phyloP scores from a whole-genome alignment of 192 early-diverging fungal species.

The Backusella macrospora region DNA sequence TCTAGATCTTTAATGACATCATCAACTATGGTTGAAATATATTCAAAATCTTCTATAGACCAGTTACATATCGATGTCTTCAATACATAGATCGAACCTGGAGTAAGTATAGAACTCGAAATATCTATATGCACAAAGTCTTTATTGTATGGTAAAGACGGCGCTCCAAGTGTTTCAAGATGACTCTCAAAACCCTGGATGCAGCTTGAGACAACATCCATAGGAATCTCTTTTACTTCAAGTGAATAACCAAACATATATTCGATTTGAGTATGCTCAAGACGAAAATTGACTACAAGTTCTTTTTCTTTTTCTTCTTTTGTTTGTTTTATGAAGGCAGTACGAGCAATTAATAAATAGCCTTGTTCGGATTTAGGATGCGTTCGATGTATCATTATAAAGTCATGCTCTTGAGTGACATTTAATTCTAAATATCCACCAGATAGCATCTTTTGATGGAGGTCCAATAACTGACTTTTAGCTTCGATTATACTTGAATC shows the following conservation, averaged over 20 bases:
- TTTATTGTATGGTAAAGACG: slow-evolving; percentile 41
- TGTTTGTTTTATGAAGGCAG: slow-evolving; percentile 66
- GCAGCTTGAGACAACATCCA: slow-evolving; percentile 23
- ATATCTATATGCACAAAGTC: slow-evolving; percentile 67
- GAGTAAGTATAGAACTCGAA: slow-evolving; percentile 66
- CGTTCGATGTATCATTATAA: slow-evolving; percentile 88
- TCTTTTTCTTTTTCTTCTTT: slow-evolving; percentile 42
- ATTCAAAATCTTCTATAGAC: slow-evolving; percentile 49
- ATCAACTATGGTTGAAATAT: slow-evolving; percentile 59
- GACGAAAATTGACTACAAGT: slow-evolving; percentile 58
- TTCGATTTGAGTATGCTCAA: slow-evolving; percentile 57
- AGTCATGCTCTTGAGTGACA: slow-evolving; percentile 95
- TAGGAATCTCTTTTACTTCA: slow-evolving; percentile 38
- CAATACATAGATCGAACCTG: slow-evolving; percentile 79
- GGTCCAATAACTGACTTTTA: slow-evolving; percentile 69
- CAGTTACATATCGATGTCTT: slow-evolving; percentile 61
- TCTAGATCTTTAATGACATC: slow-evolving; percentile 64
- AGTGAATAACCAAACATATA: slow-evolving; percentile 62
- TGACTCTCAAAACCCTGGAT: slow-evolving; percentile 49
- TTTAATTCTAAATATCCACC: slow-evolving; percentile 89
- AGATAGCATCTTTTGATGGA: slow-evolving; percentile 84
- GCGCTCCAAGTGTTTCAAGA: slow-evolving; percentile 52
- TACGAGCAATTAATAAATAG: slow-evolving; percentile 89
- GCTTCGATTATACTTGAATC: slow-evolving; percentile 60
- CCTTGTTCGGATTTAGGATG: slow-evolving; percentile 91